phyloP scores from a whole-genome alignment of 495 filamentous ascomycete species.

The Aspergillus incahuasiensis region DNA sequence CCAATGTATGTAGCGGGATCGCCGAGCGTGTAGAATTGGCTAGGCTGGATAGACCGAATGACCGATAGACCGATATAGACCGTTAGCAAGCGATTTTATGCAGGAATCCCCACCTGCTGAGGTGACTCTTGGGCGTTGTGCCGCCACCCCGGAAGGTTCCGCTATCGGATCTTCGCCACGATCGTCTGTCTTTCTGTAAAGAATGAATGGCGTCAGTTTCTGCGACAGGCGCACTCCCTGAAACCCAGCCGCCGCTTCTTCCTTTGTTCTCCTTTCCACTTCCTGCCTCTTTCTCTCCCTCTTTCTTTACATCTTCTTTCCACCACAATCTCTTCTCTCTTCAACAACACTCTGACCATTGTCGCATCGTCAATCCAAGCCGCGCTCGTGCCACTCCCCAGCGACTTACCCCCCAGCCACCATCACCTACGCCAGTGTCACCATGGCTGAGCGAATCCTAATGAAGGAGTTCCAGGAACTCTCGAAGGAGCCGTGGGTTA shows the following conservation, averaged over 20 bases:
- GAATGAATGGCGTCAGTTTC: background rate
- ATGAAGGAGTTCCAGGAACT: conserved; percentile 86
- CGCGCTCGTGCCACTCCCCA: background rate
- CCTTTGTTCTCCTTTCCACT: background rate
- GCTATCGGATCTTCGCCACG: conserved; percentile 6
- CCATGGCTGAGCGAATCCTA: conserved; percentile 72
- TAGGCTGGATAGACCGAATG: background rate
- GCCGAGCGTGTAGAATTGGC: background rate
- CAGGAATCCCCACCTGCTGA: background rate
- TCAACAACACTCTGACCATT: background rate
- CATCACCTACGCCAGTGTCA: background rate
- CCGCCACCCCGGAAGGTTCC: conserved; percentile 21
- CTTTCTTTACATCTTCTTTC: background rate
- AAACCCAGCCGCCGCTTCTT: background rate
- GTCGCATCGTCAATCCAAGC: background rate
- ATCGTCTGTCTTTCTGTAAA: background rate
- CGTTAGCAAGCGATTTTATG: background rate
- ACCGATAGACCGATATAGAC: background rate
- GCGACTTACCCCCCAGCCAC: background rate
- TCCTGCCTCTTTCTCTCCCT: background rate
- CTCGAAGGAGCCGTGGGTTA: conserved; percentile 85
- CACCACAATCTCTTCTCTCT: background rate
- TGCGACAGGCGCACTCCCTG: background rate
- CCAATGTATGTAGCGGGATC: background rate
- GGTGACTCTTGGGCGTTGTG: background rate